phyloP scores from a whole-genome alignment of 768 basidiomycete species.

The Filobasidium floriforme region DNA sequence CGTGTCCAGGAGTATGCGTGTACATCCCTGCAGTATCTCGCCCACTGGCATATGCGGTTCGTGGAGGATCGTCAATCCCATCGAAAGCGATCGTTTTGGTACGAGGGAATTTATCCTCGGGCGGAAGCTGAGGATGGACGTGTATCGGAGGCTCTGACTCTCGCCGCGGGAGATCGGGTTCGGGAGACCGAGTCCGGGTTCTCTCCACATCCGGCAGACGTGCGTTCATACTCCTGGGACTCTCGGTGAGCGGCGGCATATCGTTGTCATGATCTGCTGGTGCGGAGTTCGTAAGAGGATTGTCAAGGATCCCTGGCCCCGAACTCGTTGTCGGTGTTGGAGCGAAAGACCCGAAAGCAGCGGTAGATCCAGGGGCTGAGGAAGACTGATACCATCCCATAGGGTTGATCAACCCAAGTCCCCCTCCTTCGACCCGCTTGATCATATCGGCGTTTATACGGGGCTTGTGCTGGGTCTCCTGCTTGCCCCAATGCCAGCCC shows the following conservation, averaged over 20 bases:
- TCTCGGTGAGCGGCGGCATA: conserved; percentile 5
- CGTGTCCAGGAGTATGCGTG: conserved; percentile 18
- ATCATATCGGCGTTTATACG: conserved; percentile 44
- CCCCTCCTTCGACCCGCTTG: conserved; percentile 45
- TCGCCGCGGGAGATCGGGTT: not conserved
- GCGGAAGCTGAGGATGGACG: not conserved
- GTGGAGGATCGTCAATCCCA: conserved; percentile 32
- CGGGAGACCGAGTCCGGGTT: not conserved
- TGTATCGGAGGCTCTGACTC: conserved; percentile 14
- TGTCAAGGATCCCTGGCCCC: conserved; percentile 4
- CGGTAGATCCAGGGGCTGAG: not conserved
- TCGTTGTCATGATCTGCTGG: not conserved
- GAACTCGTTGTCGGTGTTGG: not conserved
- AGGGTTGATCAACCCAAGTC: conserved; percentile 44
- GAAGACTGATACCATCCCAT: conserved; percentile 43
- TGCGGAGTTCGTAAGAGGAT: not conserved
- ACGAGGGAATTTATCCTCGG: conserved; percentile 38
- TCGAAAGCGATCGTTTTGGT: conserved; percentile 46
- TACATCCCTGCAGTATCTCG: not conserved
- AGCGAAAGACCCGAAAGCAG: not conserved
- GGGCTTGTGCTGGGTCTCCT: conserved; percentile 12
- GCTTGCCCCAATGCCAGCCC: conserved; percentile 16
- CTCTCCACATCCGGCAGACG: not conserved
- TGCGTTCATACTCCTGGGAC: conserved; percentile 5
- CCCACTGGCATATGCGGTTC: conserved; percentile 1